These are phyloP conservation scores for Leptographium procerum DNA, from an alignment of 2,329 filamentous ascomycete species.

Conservation along the genomic window DNA sequence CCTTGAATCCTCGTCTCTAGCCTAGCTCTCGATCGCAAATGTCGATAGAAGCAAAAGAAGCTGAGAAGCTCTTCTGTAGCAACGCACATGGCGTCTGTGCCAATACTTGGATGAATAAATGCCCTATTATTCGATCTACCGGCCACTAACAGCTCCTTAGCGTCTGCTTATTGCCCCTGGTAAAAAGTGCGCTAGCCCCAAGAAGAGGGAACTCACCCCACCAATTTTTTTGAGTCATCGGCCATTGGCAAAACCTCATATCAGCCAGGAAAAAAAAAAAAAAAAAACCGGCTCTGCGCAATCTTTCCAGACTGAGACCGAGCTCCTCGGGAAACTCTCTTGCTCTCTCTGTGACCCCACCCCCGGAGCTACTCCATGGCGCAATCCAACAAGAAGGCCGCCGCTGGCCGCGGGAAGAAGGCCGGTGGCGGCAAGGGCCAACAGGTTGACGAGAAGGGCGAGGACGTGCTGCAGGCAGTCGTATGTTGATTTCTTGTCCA, in stretches of 20 bases:
- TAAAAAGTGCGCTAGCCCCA: not conserved
- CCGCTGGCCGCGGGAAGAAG: slow-evolving; percentile 31
- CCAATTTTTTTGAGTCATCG: slow-evolving; percentile 1
- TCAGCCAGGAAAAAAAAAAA: not conserved
- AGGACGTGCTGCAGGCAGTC: slow-evolving; percentile 47
- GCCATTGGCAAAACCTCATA: not conserved
- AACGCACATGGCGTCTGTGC: no score
- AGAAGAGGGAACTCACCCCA: not conserved
- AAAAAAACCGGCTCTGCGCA: not conserved
- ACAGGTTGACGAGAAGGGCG: slow-evolving; percentile 42
- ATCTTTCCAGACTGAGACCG: not conserved
- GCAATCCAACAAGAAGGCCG: slow-evolving; percentile 14
- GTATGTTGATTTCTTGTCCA: slow-evolving; percentile 24
- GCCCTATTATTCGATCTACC: not conserved
- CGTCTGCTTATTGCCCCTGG: not conserved
- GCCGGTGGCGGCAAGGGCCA: slow-evolving; percentile 38
- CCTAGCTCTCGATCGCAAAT: not conserved
- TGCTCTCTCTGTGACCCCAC: not conserved
- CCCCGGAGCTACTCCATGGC: no score
- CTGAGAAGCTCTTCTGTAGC: no score
- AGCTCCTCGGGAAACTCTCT: not conserved
- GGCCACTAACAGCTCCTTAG: not conserved
- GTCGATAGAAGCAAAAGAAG: not conserved
- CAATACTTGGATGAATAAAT: not conserved
- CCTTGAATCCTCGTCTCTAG: not conserved